Evolutionary conservation across 2,329 filamentous ascomycete genomes (phyloP).

Genomic region (Trichoderma semiorbis): DNA sequence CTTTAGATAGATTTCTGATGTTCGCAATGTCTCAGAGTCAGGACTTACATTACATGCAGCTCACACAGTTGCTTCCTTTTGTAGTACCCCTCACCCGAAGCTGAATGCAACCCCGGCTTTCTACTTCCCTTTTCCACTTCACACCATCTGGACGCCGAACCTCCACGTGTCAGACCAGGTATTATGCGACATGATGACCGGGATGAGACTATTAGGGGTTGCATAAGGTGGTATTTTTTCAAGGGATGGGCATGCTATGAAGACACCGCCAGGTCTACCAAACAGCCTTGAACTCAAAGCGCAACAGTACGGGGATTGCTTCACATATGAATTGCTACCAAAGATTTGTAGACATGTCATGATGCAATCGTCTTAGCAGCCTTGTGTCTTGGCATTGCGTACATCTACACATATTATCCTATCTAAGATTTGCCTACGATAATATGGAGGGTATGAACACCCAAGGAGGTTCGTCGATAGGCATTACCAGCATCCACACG

Average conservation of each 20-base stretch:
- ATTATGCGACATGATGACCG: neutral
- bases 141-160: neutral
- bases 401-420: neutral
- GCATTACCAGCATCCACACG: neutral
- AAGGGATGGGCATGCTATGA: neutral
- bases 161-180: neutral
- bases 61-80: neutral
- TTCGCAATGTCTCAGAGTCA: neutral
- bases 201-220: neutral
- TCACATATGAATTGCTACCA: neutral
- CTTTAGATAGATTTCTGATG: neutral
- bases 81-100: neutral
- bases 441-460: neutral
- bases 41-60: neutral
- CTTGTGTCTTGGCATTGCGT: neutral
- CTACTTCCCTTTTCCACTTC: neutral
- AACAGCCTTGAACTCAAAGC: neutral
- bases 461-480: neutral
- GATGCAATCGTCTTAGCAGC: neutral
- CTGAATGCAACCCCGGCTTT: neutral
- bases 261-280: neutral
- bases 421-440: neutral
- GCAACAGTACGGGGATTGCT: neutral
- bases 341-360: neutral
- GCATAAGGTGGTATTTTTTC: neutral